Base-by-base conservation (phyloP, 495 filamentous ascomycete genomes). In the Neurospora sp. region DNA sequence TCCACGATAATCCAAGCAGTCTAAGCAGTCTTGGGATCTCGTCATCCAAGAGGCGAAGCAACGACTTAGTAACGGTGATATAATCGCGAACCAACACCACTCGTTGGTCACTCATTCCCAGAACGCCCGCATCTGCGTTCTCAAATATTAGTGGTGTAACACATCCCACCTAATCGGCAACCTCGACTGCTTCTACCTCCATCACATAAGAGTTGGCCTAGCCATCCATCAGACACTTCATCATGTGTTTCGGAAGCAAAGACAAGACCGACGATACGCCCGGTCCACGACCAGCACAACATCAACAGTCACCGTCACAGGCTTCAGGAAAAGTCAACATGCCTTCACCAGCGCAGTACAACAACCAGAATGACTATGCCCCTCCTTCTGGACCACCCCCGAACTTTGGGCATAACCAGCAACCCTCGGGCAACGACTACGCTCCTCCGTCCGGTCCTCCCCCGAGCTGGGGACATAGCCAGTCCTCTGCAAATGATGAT, bases 171-270 rank as follows among this genome's bases (percentile, higher is more conserved):
- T 22, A 61, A 61, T 61, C 53, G 53, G 53, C 53, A 61, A 61
- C 53, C 22, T 31, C 53, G 53, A 31, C 22, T 59, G 14, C 20
- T 61, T 31, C 45, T 61, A 31, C 47, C 47, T 61, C 31, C 47
- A 61, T 61, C 22, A 61, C 8, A 61, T 31, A 31, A 61, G 53
- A 53, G 20, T 20, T 53, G n/a, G 9, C 10, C 20, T 20, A 53
- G 20, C 45, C 45, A 53, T 27, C 27, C 27, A 31, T 18, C 22
- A 31, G 22, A 9, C 39, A 38, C 35, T n/a, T 53, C 53, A 71
- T 59, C 6, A 86, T 86, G 84, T 86, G 84, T 75, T 85, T 86
- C 74, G 81, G 82, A 59, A 81, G 75, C 69, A 81, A 80, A 61
- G 79, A 83, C 41, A 78, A 77, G 39, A 61, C 77, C 72, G 78